phyloP scores from a whole-genome alignment of 2,329 filamentous ascomycete species.

The Paracoccidioides lutzii region DNA sequence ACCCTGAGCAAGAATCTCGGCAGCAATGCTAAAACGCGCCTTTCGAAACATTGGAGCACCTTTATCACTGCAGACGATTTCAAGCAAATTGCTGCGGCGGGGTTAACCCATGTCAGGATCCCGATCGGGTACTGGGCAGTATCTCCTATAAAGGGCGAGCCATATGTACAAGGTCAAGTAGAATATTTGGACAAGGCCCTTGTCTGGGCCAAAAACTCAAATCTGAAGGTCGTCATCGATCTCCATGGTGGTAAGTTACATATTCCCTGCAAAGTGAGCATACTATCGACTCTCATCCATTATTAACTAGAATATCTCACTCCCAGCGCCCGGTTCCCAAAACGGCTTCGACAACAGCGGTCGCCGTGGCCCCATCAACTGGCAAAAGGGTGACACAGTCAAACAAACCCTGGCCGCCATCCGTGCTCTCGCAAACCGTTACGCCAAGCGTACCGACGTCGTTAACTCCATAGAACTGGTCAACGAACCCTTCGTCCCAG shows the following conservation, averaged over 20 bases:
- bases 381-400: slow-evolving; percentile 27
- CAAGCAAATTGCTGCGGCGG: slow-evolving; percentile 40
- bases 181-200: slow-evolving; percentile 45
- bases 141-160: slow-evolving; percentile 40
- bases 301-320: background rate
- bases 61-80: slow-evolving; percentile 47
- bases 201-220: slow-evolving; percentile 44
- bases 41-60: slow-evolving; percentile 46
- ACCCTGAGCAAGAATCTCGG: slow-evolving; percentile 40
- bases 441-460: slow-evolving; percentile 45
- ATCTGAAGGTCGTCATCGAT: slow-evolving; percentile 54
- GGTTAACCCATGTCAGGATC: slow-evolving; percentile 52
- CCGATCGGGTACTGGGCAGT: slow-evolving; percentile 56
- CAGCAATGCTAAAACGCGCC: slow-evolving; percentile 33
- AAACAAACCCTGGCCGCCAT: slow-evolving; percentile 40
- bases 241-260: slow-evolving; percentile 47
- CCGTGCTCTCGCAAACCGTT: slow-evolving; percentile 45
- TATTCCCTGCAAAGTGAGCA: slow-evolving; percentile 5
- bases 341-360: slow-evolving; percentile 59
- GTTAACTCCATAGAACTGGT: slow-evolving; percentile 39
- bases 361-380: slow-evolving; percentile 27
- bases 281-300: background rate
- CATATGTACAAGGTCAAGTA: slow-evolving; percentile 51
- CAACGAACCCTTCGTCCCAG: slow-evolving; percentile 30
- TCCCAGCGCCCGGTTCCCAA: slow-evolving; percentile 45